These are phyloP conservation scores for Tanacetum coccineum DNA, from an alignment of 129 eudicot genomes.

Conservation along the genomic window DNA sequence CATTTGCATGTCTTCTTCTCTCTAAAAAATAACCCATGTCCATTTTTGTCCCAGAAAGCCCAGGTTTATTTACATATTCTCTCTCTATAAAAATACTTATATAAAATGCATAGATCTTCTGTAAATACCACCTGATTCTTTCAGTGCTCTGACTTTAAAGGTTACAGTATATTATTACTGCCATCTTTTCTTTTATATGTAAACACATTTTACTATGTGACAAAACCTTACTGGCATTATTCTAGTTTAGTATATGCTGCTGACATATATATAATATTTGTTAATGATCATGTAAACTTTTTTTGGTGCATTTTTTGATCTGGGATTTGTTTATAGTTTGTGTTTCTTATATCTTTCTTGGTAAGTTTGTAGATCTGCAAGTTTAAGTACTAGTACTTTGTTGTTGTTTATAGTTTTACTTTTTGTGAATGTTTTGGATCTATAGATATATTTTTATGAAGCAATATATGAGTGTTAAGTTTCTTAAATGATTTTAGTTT, in stretches of 20 bases:
- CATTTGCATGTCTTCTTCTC: no score
- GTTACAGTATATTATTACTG: conserved; percentile 32
- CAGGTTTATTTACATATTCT: conserved; percentile 41
- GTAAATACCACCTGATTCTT: conserved; percentile 28
- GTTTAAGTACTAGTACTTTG: conserved; percentile 3
- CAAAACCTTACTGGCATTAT: conserved; percentile 31
- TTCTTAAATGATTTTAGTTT: neutral
- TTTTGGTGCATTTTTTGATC: conserved; percentile 35
- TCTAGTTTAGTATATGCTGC: conserved; percentile 16
- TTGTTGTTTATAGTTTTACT: neutral
- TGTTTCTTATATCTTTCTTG: conserved; percentile 21
- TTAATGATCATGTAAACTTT: conserved; percentile 16
- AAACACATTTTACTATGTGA: conserved; percentile 28
- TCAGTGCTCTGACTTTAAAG: conserved; percentile 28
- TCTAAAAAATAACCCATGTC: no score
- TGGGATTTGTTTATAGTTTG: conserved; percentile 25
- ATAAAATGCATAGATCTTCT: conserved; percentile 33
- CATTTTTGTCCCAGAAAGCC: conserved; percentile 11
- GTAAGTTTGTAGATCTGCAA: conserved; percentile 33
- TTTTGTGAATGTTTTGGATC: conserved; percentile 24
- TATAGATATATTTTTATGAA: conserved; percentile 5
- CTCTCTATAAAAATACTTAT: conserved; percentile 10
- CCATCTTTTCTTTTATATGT: conserved; percentile 23
- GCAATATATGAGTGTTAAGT: conserved; percentile 16
- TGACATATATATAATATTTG: conserved; percentile 26